Evolutionary conservation across 768 basidiomycete species (phyloP).

Genomic region (Agrocybe praecox): DNA sequence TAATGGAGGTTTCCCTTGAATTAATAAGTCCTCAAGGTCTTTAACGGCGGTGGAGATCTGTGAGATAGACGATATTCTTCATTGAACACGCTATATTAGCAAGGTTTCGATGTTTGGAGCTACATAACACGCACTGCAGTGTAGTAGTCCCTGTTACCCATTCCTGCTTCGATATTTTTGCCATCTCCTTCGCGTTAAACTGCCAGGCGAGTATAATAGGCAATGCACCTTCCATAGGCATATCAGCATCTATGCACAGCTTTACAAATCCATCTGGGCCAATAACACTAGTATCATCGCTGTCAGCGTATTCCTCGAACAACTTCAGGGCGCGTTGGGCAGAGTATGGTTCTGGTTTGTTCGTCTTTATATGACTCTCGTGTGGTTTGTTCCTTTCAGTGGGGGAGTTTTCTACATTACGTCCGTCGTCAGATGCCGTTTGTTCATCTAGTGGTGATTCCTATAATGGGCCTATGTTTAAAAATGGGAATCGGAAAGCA

Average conservation of each 20-base stretch:
- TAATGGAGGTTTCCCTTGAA: slow-evolving; percentile 48
- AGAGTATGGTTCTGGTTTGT: slow-evolving; percentile 48
- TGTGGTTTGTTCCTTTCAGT: slow-evolving; percentile 4
- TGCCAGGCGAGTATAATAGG: slow-evolving; percentile 82
- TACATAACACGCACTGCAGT: slow-evolving; percentile 34
- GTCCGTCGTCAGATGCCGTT: slow-evolving; percentile 5
- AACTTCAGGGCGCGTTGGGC: slow-evolving; percentile 51
- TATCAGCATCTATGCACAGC: slow-evolving; percentile 69
- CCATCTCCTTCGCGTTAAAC: slow-evolving; percentile 70
- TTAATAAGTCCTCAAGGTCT: slow-evolving; percentile 68
- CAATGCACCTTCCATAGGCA: slow-evolving; percentile 72
- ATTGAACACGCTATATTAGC: slow-evolving; percentile 1
- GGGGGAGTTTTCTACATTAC: slow-evolving; percentile 3
- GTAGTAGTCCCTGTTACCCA: slow-evolving; percentile 61
- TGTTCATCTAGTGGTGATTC: slow-evolving; percentile 9
- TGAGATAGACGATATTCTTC: slow-evolving; percentile 45
- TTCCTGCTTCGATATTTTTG: slow-evolving; percentile 65
- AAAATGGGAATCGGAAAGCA: background rate
- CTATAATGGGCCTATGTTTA: background rate
- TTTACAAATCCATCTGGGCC: slow-evolving; percentile 73
- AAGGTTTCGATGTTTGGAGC: background rate
- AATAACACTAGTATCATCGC: slow-evolving; percentile 58
- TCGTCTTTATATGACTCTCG: slow-evolving; percentile 16
- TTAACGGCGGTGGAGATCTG: slow-evolving; percentile 50
- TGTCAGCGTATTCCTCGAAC: slow-evolving; percentile 63